Evolutionary conservation across 306 rosid genomes (phyloP), one percentile per base, ranked within the genome.

Genomic region (Vicia sativa): DNA sequence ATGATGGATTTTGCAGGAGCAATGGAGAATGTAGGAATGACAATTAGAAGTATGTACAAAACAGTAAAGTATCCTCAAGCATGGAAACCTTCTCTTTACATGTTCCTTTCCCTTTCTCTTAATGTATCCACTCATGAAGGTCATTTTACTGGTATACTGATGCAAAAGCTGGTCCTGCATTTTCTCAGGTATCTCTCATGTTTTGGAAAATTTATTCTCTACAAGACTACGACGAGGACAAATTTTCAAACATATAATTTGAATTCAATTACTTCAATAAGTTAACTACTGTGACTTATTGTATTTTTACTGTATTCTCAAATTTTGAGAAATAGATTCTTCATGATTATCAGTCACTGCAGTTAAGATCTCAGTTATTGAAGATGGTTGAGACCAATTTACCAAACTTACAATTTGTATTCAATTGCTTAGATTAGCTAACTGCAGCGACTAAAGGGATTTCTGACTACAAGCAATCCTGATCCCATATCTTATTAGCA

Each of bases 91-190:
- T 77, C 96, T 6, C 88, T 90, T 0, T 90, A 65, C 78, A 85
- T 90, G 79, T 87, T 77, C 77, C 84, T 90, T 18, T 68, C 91
- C 54, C 55, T 87, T 68, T 80, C 89, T 67, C 85, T 90, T 11
- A 80, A 74, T 56, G 63, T 85, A 25, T 81, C 81, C 54, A 87
- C 87, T 45, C 96, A 87, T 12, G 95, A 90, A 75, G 96, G 96
- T 19, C 82, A 81, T 44, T 90, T 67, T 90, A 87, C 58, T 90
- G 96, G 96, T 87, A 90, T 60, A 90, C 96, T 1, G 91, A 90
- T 66, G 39, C 86, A 43, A 85, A 80, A 78, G 89, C 86, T 0
- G 96, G 96, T 45, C 96, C 96, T 68, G 91, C 88, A 19, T 90
- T 90, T 72, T 80, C 91, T 61, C 95, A 90, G 93, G 96, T 89